Base-by-base conservation (phyloP, 345 rosid species). In the Pistacia atlantica region DNA sequence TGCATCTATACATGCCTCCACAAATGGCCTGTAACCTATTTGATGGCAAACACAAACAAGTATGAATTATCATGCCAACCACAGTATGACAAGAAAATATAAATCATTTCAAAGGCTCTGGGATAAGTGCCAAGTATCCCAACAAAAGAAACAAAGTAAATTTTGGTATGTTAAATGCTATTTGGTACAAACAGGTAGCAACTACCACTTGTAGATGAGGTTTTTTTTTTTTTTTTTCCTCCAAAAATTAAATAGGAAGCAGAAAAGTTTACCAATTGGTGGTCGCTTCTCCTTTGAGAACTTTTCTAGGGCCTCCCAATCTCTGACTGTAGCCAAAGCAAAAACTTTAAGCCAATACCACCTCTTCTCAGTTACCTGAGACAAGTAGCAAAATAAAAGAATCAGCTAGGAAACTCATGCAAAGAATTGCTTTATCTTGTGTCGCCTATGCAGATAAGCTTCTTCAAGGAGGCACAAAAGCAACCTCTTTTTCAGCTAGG, bases 281-380 rank as follows among this genome's bases (percentile, higher is more conserved):
- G 99, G 97, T 82, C 92, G 85, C 89, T 89, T 96, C 81, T 96
- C 99, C 83, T 90, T 96, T 2, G 99, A 96, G 76, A 96, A 96
- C 87, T 90, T 91, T 80, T 96, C 98, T 3, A 96, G 84, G 3
- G 91, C 95, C 71, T 86, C 97, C 99, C 99, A 96, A 79, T 92
- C 97, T 88, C 93, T 86, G 63, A 86, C 90, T 64, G 97, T 91
- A 73, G 97, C 97, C 84, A 96, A 80, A 76, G 98, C 99, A 73
- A 92, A 93, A 78, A 90, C 88, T 86, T 96, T 96, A 69, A 96
- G 98, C 93, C 91, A 93, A 77, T 89, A 93, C 99, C 99, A 93
- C 84, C 99, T 89, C 87, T 92, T 95, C 84, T 95, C 98, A 71
- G 93, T 85, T 69, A 93, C 99, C 98, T 91, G 75, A 66, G 69